Conservation (phyloP, 805 yeast species). For the Sugiyamaella boreocaroliniensis region DNA sequence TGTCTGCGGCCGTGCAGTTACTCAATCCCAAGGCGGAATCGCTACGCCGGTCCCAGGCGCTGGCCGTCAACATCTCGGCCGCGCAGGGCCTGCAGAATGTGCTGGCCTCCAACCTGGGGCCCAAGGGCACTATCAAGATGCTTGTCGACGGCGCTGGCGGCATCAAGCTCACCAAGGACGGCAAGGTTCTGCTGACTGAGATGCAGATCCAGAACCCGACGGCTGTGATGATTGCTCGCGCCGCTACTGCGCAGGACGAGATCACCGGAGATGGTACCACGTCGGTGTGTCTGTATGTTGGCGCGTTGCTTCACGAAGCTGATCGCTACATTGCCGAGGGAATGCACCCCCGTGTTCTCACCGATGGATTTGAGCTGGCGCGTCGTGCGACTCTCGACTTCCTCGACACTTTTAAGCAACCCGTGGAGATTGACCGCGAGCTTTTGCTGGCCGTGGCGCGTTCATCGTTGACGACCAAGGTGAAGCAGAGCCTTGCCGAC, state of each 20-base stretch:
- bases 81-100: slow-evolving; percentile 96
- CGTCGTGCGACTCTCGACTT: slow-evolving; percentile 65
- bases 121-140: slow-evolving; percentile 94
- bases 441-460: slow-evolving; percentile 86
- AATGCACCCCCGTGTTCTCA: slow-evolving; percentile 87
- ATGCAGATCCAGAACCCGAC: slow-evolving; percentile 96
- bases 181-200: slow-evolving; percentile 84
- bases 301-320: slow-evolving; percentile 90
- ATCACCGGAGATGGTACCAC: slow-evolving; percentile 99
- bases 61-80: slow-evolving; percentile 90
- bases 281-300: slow-evolving; percentile 87
- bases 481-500: slow-evolving; percentile 66
- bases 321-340: slow-evolving; percentile 89
- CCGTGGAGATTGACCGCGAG: slow-evolving; percentile 64
- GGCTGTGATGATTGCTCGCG: slow-evolving; percentile 84
- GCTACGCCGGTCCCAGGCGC: slow-evolving; percentile 89
- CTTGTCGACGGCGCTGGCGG: slow-evolving; percentile 94
- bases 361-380: slow-evolving; percentile 92
- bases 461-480: slow-evolving; percentile 83
- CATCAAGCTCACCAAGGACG: slow-evolving; percentile 93
- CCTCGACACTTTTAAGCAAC: slow-evolving; percentile 55
- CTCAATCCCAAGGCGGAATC: slow-evolving; percentile 97
- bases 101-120: slow-evolving; percentile 86
- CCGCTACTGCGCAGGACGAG: slow-evolving; percentile 98
- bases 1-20: slow-evolving; percentile 51